A percentile compares a stretch with the other conserved stretches of the same genome.
Conservation (phyloP, 805 yeast genomes). For the Candida suzukii region DNA sequence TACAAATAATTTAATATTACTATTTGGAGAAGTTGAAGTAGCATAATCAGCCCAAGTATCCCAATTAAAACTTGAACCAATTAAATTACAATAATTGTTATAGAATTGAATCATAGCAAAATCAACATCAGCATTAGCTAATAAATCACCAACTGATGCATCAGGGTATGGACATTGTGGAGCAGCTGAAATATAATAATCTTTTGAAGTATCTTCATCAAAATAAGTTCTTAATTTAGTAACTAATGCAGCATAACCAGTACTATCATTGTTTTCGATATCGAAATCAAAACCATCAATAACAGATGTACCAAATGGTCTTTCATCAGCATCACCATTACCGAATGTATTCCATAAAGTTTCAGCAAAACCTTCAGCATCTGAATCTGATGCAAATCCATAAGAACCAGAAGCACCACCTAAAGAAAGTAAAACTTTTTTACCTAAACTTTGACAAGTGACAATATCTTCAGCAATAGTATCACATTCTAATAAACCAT, state of each 20-base stretch:
- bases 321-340: slow-evolving; percentile 39
- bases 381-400: slow-evolving; percentile 42
- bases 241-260: slow-evolving; percentile 65
- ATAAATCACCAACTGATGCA: slow-evolving; percentile 36
- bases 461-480: slow-evolving; percentile 54
- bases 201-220: slow-evolving; percentile 37
- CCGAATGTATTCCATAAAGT: slow-evolving; percentile 60
- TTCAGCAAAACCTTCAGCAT: slow-evolving; percentile 54
- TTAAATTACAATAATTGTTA: slow-evolving; percentile 70
- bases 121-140: slow-evolving; percentile 55
- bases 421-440: slow-evolving; percentile 67
- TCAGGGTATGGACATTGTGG: slow-evolving; percentile 93
- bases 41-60: slow-evolving; percentile 72
- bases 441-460: slow-evolving; percentile 74
- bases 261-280: slow-evolving; percentile 48
- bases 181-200: slow-evolving; percentile 77
- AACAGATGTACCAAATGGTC: slow-evolving; percentile 66
- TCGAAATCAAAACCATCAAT: slow-evolving; percentile 84
- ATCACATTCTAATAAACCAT: slow-evolving; percentile 35
- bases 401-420: slow-evolving; percentile 65
- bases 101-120: slow-evolving; percentile 84
- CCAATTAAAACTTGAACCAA: slow-evolving; percentile 43
- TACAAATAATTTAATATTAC: slow-evolving; percentile 58
- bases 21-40: slow-evolving; percentile 50
- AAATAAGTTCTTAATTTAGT: slow-evolving; percentile 35